Percentiles rank a stretch among this genome's conserved stretches.
Conservation (phyloP, 177 flowering plant genomes). For the Vitis hybrid region DNA sequence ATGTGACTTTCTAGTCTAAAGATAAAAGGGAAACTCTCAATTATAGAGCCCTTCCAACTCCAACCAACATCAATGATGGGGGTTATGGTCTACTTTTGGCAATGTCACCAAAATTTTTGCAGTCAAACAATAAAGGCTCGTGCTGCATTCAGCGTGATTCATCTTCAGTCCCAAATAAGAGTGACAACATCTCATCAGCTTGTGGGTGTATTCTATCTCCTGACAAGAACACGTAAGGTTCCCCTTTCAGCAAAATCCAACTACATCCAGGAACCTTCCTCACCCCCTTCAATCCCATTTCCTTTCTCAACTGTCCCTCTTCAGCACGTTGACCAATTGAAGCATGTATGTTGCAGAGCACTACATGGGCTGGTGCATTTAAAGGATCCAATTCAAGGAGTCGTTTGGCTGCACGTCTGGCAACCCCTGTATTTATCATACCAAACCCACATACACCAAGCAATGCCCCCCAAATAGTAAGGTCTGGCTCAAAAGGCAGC, state of each 20-base stretch:
- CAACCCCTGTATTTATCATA: constrained; percentile 27
- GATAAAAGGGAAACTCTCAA: no score
- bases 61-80: no score
- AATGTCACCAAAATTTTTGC: no score
- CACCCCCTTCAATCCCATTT: constrained; percentile 54
- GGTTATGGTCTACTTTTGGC: no score
- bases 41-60: no score
- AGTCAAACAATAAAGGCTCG: no score
- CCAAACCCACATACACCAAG: constrained; percentile 50
- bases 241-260: constrained; percentile 47
- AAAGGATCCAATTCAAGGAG: constrained; percentile 53
- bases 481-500: constrained; percentile 40
- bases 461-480: constrained; percentile 58
- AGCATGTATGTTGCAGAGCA: constrained; percentile 51
- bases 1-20: no score
- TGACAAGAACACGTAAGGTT: constrained; percentile 38
- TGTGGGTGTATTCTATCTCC: constrained; percentile 41
- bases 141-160: not conserved
- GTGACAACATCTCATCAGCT: constrained; percentile 21
- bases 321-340: constrained; percentile 34
- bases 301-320: constrained; percentile 42
- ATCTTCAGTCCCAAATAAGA: constrained; percentile 1
- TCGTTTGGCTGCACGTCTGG: constrained; percentile 33
- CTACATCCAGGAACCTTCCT: constrained; percentile 64
- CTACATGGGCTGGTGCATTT: constrained; percentile 55